Base-by-base conservation (phyloP, 192 early-diverging fungal species). In the Thamnidium elegans region DNA sequence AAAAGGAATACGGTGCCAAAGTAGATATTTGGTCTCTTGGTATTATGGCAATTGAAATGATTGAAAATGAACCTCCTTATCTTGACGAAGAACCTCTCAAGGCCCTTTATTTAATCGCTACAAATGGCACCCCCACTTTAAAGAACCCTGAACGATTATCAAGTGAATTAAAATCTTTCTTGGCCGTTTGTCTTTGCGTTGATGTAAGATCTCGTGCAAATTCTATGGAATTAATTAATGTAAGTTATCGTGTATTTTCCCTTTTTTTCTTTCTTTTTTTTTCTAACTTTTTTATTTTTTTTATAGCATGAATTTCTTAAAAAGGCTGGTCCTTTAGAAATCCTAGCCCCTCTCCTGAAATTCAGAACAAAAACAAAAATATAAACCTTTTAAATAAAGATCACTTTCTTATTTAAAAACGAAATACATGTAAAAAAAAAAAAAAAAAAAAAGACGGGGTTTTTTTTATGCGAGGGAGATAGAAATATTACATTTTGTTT, bases 41-140 rank as follows among this genome's bases (percentile, higher is more conserved):
- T 48, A 95, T 97, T 69, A 94, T 95, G 92, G 92, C 91, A 1
- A 94, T 95, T 58, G 94, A 97, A 78, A 95, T 97, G 95, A 86
- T 97, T 61, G 94, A 97, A 74, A 89, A 89, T 60, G 94, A 97
- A 70, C 94, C 94, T 14, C 94, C 94, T 54, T 97, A 97, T 65
- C 76, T 97, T 65, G 89, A 95, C 65, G 94, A 97, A 79, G 92
- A 94, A 66, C 92, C 94, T 47, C 82, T 97, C 70, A 89, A 92
- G 75, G 94, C 94, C 9, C 75, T 95, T 45, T 97, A 94, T 58
- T 76, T 97, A 68, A 95, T 97, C 72, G 94, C 94, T n/a, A 97
- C 94, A 50, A 95, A 94, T 67, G 94, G 94, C 54, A 97, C 94
- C 1, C 94, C 94, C 4, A 89, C 89, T 47, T 79, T 95, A 42